Percentiles rank a stretch among this genome's conserved stretches.
Conservation (phyloP, 768 basidiomycete species). For the Chalciporus sphaerocephalus region DNA sequence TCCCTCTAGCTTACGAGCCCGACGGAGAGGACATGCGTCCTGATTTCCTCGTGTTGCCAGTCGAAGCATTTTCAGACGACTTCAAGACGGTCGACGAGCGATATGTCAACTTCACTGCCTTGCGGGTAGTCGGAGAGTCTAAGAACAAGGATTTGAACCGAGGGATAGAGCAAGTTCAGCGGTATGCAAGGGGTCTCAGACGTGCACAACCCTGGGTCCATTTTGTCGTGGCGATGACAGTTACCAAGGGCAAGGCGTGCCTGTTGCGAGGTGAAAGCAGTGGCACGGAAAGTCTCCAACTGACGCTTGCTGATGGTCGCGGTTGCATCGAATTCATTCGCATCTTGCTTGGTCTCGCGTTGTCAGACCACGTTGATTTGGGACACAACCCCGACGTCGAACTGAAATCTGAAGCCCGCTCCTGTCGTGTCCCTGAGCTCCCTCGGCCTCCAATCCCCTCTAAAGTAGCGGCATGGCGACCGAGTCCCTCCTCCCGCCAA, state of each 20-base stretch:
- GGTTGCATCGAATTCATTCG: constrained; percentile 13
- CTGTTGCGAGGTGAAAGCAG: constrained; percentile 11
- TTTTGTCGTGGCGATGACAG: constrained; percentile 5
- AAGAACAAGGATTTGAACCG: background rate
- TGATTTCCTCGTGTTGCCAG: constrained; percentile 12
- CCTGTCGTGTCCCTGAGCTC: background rate
- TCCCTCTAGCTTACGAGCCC: constrained; percentile 6
- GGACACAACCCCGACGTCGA: constrained; percentile 6
- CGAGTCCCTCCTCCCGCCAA: too few relatives aligned
- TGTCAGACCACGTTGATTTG: constrained; percentile 5
- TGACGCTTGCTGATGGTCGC: constrained; percentile 3
- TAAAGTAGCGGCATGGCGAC: too few relatives aligned
- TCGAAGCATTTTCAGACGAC: constrained; percentile 5
- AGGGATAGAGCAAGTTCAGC: constrained; percentile 2
- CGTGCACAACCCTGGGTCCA: constrained; percentile 7
- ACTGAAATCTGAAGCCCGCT: background rate
- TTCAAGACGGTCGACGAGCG: constrained; percentile 1
- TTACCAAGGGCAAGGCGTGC: background rate
- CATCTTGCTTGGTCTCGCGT: constrained; percentile 12
- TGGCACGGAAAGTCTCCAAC: constrained; percentile 7
- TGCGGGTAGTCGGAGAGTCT: constrained; percentile 9
- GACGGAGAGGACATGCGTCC: constrained; percentile 2
- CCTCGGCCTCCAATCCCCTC: too few relatives aligned
- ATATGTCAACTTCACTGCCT: constrained; percentile 5
- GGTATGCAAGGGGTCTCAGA: constrained; percentile 5